These are phyloP conservation scores for Trametes gibbosa DNA, from an alignment of 768 basidiomycete species.

Conservation along the genomic window DNA sequence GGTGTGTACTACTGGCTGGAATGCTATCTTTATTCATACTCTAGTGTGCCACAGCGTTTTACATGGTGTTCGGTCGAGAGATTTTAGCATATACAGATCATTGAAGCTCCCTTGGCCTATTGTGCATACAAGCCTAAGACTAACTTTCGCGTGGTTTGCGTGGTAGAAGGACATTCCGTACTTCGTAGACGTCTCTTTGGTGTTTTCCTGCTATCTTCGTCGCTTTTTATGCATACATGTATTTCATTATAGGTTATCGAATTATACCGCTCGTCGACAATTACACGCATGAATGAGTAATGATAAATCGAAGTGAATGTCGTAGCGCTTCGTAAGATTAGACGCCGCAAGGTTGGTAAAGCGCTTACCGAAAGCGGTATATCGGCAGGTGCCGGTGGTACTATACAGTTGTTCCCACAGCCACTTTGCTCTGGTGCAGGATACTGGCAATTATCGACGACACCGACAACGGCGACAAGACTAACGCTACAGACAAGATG, in stretches of 20 bases:
- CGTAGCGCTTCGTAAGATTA: too few relatives aligned
- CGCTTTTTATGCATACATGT: too few relatives aligned
- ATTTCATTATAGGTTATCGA: too few relatives aligned
- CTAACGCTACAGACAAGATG: conserved; percentile 22
- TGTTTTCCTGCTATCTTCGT: too few relatives aligned
- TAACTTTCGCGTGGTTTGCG: too few relatives aligned
- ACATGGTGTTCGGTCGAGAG: too few relatives aligned
- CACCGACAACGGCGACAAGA: conserved; percentile 20
- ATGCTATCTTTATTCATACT: not conserved
- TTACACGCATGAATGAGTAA: too few relatives aligned
- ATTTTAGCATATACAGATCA: not conserved
- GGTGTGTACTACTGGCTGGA: not conserved
- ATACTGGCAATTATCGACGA: conserved; percentile 13
- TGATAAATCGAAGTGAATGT: too few relatives aligned
- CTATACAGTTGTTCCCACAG: conserved; percentile 24
- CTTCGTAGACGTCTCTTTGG: too few relatives aligned
- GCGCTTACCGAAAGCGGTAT: not conserved
- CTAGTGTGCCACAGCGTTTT: not conserved
- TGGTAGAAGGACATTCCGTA: too few relatives aligned
- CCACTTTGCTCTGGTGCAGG: conserved; percentile 11
- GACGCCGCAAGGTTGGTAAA: not conserved
- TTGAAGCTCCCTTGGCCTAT: not conserved
- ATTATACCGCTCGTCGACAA: too few relatives aligned
- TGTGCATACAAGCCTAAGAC: not conserved
- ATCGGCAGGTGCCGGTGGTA: conserved; percentile 13